These are phyloP conservation scores for Serpula lacrymans DNA, from an alignment of 768 basidiomycete genomes.

Conservation along the genomic window DNA sequence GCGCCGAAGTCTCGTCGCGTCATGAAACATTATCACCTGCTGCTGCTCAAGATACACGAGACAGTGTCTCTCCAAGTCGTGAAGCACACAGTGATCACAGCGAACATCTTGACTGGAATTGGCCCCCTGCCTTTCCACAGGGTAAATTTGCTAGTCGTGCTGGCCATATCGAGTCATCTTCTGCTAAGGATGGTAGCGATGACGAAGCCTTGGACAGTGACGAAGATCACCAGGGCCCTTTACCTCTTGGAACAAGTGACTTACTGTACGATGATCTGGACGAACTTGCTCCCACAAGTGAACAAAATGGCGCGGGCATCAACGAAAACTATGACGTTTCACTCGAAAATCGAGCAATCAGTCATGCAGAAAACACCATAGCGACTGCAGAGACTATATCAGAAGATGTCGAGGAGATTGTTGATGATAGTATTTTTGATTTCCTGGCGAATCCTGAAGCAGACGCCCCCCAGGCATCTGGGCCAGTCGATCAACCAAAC, in stretches of 20 bases:
- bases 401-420: slow-evolving; percentile 32
- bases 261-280: slow-evolving; percentile 8
- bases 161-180: slow-evolving; percentile 12
- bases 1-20: no score
- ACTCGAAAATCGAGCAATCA: no score
- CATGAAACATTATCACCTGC: no score
- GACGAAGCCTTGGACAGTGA: slow-evolving; percentile 19
- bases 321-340: no score
- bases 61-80: neutral
- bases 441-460: no score
- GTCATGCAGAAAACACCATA: slow-evolving; percentile 1
- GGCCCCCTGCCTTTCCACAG: slow-evolving; percentile 29
- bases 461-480: no score
- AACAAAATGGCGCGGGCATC: no score
- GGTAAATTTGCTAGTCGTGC: slow-evolving; percentile 18
- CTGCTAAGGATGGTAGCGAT: neutral
- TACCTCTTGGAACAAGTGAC: slow-evolving; percentile 28
- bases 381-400: no score
- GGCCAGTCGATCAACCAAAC: no score
- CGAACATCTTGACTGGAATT: slow-evolving; percentile 32
- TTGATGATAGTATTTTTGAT: slow-evolving; percentile 18
- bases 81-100: slow-evolving; percentile 7
- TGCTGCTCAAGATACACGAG: no score
- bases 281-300: no score
- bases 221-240: slow-evolving; percentile 10